phyloP scores from a whole-genome alignment of 2,329 filamentous ascomycete genomes.

The Colletotrichum graminicola region DNA sequence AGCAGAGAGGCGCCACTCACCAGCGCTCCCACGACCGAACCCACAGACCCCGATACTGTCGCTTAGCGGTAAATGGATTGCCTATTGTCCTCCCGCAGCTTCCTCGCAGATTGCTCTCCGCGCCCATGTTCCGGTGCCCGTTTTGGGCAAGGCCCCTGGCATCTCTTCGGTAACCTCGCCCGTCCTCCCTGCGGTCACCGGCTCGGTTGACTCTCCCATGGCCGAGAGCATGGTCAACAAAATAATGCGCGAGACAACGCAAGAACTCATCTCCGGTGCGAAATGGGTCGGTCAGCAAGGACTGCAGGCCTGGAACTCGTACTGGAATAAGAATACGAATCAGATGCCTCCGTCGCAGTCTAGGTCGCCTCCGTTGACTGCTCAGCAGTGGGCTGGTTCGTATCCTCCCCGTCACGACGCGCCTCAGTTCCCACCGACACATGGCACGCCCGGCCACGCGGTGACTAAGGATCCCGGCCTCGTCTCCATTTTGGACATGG shows the following conservation, averaged over 20 bases:
- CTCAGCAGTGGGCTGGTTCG: slow-evolving; percentile 62
- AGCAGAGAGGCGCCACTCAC: slow-evolving; percentile 54
- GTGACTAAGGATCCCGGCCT: slow-evolving; percentile 76
- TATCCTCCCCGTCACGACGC: slow-evolving; percentile 61
- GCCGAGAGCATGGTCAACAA: slow-evolving; percentile 80
- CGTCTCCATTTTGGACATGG: slow-evolving; percentile 80
- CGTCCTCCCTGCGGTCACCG: slow-evolving; percentile 74
- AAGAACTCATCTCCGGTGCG: slow-evolving; percentile 80
- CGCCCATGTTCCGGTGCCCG: slow-evolving; percentile 71
- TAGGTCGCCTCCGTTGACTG: slow-evolving; percentile 57
- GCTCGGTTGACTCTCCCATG: slow-evolving; percentile 78
- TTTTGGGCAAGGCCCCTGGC: slow-evolving; percentile 67
- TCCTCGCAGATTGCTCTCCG: slow-evolving; percentile 78
- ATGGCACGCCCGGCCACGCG: slow-evolving; percentile 71
- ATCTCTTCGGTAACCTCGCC: slow-evolving; percentile 74
- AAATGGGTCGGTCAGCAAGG: slow-evolving; percentile 84
- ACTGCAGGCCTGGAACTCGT: slow-evolving; percentile 81
- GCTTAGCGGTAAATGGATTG: slow-evolving; percentile 80
- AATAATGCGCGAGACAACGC: slow-evolving; percentile 82
- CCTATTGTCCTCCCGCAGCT: slow-evolving; percentile 79
- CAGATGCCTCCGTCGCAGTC: slow-evolving; percentile 60
- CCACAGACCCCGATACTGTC: slow-evolving; percentile 75
- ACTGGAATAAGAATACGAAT: slow-evolving; percentile 74
- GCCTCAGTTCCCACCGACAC: slow-evolving; percentile 79
- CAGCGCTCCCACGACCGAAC: slow-evolving; percentile 55